These are phyloP conservation scores for Iberis amara DNA, from an alignment of 441 rosid species.

Conservation along the genomic window DNA sequence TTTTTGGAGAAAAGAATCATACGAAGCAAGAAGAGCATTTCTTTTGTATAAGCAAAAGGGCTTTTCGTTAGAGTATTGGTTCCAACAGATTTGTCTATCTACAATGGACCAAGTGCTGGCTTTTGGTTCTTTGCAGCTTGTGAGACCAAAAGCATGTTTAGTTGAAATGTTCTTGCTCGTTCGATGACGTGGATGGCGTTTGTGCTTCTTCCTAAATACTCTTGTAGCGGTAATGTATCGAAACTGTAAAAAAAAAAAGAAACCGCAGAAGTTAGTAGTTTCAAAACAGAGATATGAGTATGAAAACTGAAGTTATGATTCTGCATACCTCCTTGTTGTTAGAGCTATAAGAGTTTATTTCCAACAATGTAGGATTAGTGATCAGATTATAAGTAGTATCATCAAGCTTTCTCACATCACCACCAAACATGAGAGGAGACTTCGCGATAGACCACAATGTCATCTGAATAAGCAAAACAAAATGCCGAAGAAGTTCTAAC, in stretches of 20 bases:
- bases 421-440: slow-evolving; percentile 96
- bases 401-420: slow-evolving; percentile 77
- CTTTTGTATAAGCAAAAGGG: slow-evolving; percentile 67
- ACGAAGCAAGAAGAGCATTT: slow-evolving; percentile 44
- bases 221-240: slow-evolving; percentile 39
- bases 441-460: slow-evolving; percentile 90
- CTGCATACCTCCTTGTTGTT: slow-evolving; percentile 68
- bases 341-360: slow-evolving; percentile 65
- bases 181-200: slow-evolving; percentile 9
- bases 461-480: slow-evolving; percentile 44
- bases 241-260: slow-evolving; percentile 44
- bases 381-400: slow-evolving; percentile 54
- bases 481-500: neutral
- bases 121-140: slow-evolving; percentile 63
- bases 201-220: slow-evolving; percentile 17
- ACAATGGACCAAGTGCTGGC: slow-evolving; percentile 58
- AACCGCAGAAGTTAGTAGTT: neutral
- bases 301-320: slow-evolving; percentile 8
- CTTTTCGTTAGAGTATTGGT: slow-evolving; percentile 33
- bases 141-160: slow-evolving; percentile 42
- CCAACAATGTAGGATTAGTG: slow-evolving; percentile 64
- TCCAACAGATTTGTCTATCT: slow-evolving; percentile 74
- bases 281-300: slow-evolving; percentile 9
- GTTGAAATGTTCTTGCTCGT: slow-evolving; percentile 25
- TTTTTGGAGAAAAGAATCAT: slow-evolving; percentile 21